Percentiles rank a stretch among this genome's conserved stretches.
phyloP scores from a whole-genome alignment of 768 basidiomycete genomes.

The Trametes cinnabarina region DNA sequence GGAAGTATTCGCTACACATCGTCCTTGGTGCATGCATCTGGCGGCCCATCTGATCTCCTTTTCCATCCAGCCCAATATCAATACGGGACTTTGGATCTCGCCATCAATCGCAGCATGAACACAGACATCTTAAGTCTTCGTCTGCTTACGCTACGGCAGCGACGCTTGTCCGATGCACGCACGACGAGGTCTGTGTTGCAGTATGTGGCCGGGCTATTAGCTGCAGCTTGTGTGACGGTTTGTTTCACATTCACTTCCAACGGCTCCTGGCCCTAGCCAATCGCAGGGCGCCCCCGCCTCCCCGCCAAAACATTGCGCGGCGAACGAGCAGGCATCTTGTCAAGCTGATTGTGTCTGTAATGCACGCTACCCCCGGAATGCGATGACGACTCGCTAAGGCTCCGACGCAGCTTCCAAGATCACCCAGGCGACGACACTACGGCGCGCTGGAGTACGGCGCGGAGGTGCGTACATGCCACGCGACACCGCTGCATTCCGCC shows the following conservation, averaged over 20 bases:
- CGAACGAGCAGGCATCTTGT: conserved; percentile 6
- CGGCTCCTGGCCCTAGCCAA: conserved; percentile 1
- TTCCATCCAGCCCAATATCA: not conserved
- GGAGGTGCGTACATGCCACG: not conserved
- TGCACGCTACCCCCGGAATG: not conserved
- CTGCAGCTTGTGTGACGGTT: conserved; percentile 5
- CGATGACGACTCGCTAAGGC: conserved; percentile 3
- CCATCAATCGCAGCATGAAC: too few species aligned
- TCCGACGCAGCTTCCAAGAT: not conserved
- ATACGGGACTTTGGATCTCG: not conserved
- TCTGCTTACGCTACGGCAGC: too few species aligned
- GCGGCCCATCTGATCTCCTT: conserved; percentile 2
- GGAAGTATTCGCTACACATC: conserved; percentile 2
- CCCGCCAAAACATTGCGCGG: not conserved
- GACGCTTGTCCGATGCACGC: too few species aligned
- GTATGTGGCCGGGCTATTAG: not conserved
- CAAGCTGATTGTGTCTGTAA: not conserved
- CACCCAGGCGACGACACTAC: not conserved
- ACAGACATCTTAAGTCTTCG: too few species aligned
- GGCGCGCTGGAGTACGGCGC: not conserved
- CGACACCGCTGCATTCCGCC: not conserved
- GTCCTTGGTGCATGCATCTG: not conserved
- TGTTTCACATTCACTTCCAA: not conserved
- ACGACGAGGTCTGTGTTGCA: not conserved
- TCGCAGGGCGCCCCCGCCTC: not conserved